Conservation (phyloP, 768 basidiomycete genomes). For the Pulveroboletus ravenelii region DNA sequence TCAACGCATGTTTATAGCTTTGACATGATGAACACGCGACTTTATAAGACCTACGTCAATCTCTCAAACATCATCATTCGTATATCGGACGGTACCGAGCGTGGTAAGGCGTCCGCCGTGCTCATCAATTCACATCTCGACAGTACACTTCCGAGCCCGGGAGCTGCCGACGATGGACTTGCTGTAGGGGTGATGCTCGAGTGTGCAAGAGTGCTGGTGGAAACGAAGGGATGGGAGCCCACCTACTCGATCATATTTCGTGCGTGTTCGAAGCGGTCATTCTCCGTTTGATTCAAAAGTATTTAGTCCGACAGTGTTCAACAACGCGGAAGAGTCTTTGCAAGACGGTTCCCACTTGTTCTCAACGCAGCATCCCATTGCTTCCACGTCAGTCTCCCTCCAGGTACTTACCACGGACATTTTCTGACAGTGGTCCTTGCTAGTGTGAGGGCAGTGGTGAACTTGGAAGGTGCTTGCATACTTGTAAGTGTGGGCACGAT, state of each 20-base stretch:
- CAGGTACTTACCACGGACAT: background rate
- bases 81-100: conserved; percentile 69
- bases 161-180: conserved; percentile 85
- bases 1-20: conserved; percentile 48
- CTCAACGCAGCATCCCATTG: conserved; percentile 80
- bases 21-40: conserved; percentile 81
- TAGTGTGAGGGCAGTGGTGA: conserved; percentile 82
- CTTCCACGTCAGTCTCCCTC: conserved; percentile 51
- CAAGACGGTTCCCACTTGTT: conserved; percentile 95
- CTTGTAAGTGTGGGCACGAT: background rate
- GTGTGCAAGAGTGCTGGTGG: conserved; percentile 66
- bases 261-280: conserved; percentile 35
- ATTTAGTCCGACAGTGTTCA: conserved; percentile 62
- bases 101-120: conserved; percentile 75
- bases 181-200: conserved; percentile 92
- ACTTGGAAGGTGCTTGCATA: conserved; percentile 67
- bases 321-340: conserved; percentile 89
- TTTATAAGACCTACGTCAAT: conserved; percentile 84
- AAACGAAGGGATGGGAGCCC: conserved; percentile 67
- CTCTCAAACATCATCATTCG: conserved; percentile 89
- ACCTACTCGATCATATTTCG: conserved; percentile 77
- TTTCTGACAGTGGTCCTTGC: background rate
- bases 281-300: background rate
- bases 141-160: conserved; percentile 83
- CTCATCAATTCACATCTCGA: conserved; percentile 90